Evolutionary conservation across 176 grass and related monocot genomes (phyloP), one percentile per base, ranked within the genome.

Genomic region (Zea luxurians): DNA sequence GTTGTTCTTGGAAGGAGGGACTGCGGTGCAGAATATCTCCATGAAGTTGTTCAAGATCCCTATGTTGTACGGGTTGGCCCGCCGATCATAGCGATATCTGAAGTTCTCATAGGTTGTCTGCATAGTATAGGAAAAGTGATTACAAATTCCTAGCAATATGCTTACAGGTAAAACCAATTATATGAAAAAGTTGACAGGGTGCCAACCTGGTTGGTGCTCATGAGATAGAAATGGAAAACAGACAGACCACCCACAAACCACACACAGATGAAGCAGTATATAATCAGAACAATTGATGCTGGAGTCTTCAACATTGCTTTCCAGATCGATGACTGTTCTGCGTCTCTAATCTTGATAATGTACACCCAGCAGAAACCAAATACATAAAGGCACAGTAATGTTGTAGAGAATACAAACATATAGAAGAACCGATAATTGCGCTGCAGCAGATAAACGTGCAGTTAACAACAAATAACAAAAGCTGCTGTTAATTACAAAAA

Each of bases 101-200:
- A 97, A 97, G 73, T 97, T 97, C 76, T 97, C 91, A 10, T 94
- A 93, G 46, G 94, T 97, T 61, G 94, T 97, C 94, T 97, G 73
- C 20, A 77, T 78, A 76, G 16, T 20, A 12, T 21, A 75, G 55
- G 13, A 53, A 82, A 35, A 42, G 57, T 47, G 12, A 61, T 65
- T 42, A 83, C 8, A n/a, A 38, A 74, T 59, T 78, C 13, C 68
- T 37, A 37, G 8, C 52, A 44, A 42, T 36, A 64, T 83, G 73
- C 17, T 48, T 73, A 53, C 66, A 74, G 80, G 41, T 73, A 47
- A 71, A 73, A 88, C 52, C n/a, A 48, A 40, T 37, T 58, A 68
- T 17, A 58, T 38, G 59, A 61, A 47, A 86, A 60, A 45, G 7
- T 13, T 10, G 15, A 62, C 42, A 71, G 18, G n/a, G 68, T 54